Evolutionary conservation across 73 alveolate species (phyloP).

Genomic region (Tetrahymena elliotti): DNA sequence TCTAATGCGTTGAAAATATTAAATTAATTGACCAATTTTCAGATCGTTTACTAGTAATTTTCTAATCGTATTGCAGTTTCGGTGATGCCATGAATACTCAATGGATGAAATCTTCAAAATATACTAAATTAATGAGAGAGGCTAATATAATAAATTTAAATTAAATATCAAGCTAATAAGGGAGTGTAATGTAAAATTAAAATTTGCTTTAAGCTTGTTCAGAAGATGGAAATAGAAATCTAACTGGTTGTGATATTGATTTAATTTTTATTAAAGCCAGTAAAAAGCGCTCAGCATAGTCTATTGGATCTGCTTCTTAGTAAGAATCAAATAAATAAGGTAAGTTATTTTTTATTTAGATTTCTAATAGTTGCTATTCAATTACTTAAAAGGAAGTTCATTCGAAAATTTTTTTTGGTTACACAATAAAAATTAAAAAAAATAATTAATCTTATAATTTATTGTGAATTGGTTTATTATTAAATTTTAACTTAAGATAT

Average conservation of each 20-base stretch:
- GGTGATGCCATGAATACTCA: conserved; percentile 57
- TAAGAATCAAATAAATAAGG: not conserved
- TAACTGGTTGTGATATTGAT: conserved; percentile 54
- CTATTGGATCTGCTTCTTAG: not conserved
- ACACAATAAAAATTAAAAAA: not conserved
- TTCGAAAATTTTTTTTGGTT: not conserved
- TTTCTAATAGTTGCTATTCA: too few relatives aligned
- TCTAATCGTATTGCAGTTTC: conserved; percentile 48
- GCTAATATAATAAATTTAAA: conserved; percentile 16
- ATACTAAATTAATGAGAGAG: conserved; percentile 50
- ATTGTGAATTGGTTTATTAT: not conserved
- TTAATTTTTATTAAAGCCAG: conserved; percentile 45
- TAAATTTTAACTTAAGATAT: not conserved
- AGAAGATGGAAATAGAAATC: not conserved
- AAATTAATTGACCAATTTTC: conserved; percentile 16
- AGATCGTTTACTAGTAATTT: conserved; percentile 37
- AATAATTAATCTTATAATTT: too few relatives aligned
- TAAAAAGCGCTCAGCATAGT: not conserved
- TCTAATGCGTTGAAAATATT: not conserved
- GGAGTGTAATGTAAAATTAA: not conserved
- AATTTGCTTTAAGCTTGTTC: not conserved
- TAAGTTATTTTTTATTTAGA: not conserved
- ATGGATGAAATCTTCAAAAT: conserved; percentile 48
- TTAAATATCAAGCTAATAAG: not conserved
- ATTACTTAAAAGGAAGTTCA: too few relatives aligned